A percentile compares a stretch with the other conserved stretches of the same genome.
Evolutionary conservation across 2,329 filamentous ascomycete genomes (phyloP).

Genomic region (Tolypocladium nubicola): DNA sequence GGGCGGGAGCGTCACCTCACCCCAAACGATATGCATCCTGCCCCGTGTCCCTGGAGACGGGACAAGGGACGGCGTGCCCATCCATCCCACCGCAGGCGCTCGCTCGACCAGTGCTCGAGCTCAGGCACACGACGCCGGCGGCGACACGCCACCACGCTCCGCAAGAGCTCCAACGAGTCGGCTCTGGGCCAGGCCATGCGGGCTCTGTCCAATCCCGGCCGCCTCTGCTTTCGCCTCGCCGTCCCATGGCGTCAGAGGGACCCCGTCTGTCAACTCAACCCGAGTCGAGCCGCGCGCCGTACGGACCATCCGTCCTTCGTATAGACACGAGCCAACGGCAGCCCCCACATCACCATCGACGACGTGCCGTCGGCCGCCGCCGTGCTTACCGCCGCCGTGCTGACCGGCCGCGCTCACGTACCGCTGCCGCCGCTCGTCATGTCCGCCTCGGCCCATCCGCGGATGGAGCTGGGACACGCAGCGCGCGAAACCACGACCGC

Average conservation of each 20-base stretch:
- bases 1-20: not conserved
- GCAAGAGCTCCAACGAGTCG: not conserved
- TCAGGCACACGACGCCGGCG: not conserved
- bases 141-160: not conserved
- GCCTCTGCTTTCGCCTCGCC: not conserved
- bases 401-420: not conserved
- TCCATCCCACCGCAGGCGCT: not conserved
- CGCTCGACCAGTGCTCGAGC: not conserved
- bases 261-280: not conserved
- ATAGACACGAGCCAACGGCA: not conserved
- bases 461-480: not conserved
- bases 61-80: not conserved
- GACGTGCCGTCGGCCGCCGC: not conserved
- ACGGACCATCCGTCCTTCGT: not conserved
- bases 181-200: not conserved
- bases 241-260: not conserved
- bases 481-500: not conserved
- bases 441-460: no score
- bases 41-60: not conserved
- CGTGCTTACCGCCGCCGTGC: not conserved
- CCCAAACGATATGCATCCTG: not conserved
- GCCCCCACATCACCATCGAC: not conserved
- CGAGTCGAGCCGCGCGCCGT: not conserved
- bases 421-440: not conserved
- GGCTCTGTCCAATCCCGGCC: not conserved